These are phyloP conservation scores for Eucalyptus erythrocorys DNA, from an alignment of 345 rosid species.

Conservation along the genomic window DNA sequence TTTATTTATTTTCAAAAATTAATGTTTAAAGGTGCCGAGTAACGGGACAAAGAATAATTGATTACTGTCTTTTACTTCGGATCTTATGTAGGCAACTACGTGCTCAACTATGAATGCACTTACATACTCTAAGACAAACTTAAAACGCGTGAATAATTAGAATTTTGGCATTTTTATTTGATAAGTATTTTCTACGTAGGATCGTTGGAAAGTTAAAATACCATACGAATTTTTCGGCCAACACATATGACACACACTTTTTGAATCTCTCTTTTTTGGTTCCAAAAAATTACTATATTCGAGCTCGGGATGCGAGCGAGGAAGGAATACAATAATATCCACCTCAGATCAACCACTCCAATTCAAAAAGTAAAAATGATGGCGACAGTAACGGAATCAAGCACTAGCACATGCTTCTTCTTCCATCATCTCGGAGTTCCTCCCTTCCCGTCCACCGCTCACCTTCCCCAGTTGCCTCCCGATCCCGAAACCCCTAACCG, in stretches of 20 bases:
- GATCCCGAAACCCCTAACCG: neutral
- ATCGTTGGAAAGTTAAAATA: neutral
- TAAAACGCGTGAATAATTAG: neutral
- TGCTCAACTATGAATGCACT: neutral
- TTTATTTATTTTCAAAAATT: neutral
- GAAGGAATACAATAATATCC: neutral
- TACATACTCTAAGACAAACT: neutral
- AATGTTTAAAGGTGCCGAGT: rapidly evolving
- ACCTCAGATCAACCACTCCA: neutral
- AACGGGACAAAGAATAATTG: neutral
- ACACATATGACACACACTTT: neutral
- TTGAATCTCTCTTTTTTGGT: neutral
- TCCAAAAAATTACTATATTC: neutral
- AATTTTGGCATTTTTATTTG: neutral
- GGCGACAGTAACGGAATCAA: neutral
- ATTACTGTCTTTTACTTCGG: neutral
- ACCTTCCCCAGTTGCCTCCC: neutral
- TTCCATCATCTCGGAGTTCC: neutral
- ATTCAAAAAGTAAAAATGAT: neutral
- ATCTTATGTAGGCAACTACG: neutral
- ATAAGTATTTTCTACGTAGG: neutral
- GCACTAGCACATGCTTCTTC: neutral
- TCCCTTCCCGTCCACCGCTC: neutral
- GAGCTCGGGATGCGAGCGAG: neutral
- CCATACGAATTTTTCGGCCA: neutral